Percentiles rank a stretch among this genome's conserved stretches.
phyloP scores from a whole-genome alignment of 1,139 yeast genomes.

The Lodderomyces jiufengensis region DNA sequence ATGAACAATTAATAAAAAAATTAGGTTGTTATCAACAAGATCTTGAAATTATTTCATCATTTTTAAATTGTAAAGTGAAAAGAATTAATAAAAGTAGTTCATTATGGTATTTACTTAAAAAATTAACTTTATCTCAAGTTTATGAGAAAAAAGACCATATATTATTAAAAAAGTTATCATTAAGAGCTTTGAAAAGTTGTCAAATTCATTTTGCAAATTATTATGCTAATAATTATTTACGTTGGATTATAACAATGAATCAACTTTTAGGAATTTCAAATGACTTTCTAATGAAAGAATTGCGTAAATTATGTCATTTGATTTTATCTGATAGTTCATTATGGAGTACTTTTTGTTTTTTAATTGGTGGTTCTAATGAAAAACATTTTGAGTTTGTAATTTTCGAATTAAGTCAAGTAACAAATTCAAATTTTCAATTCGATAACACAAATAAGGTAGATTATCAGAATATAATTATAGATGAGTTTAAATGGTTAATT shows the following conservation, averaged over 20 bases:
- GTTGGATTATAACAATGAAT: constrained; percentile 26
- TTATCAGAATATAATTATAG: constrained; percentile 6
- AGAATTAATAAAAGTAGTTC: constrained; percentile 43
- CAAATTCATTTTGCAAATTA: constrained; percentile 41
- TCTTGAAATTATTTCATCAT: constrained; percentile 29
- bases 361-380: not conserved
- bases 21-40: constrained; percentile 20
- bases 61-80: constrained; percentile 30
- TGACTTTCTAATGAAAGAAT: not conserved
- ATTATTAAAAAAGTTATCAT: constrained; percentile 1
- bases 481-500: constrained; percentile 14
- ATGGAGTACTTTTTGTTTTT: constrained; percentile 24
- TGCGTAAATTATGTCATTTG: constrained; percentile 5
- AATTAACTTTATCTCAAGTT: constrained; percentile 20
- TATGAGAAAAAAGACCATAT: constrained; percentile 7
- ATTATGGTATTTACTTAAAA: constrained; percentile 37
- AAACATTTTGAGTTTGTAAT: constrained; percentile 1
- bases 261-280: constrained; percentile 5
- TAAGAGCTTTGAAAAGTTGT: constrained; percentile 28
- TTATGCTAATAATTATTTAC: constrained; percentile 33
- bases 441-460: no score
- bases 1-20: constrained; percentile 23
- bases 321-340: constrained; percentile 27
- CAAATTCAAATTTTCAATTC: not conserved
- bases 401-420: constrained; percentile 4